Base-by-base conservation (phyloP, 2,329 filamentous ascomycete species). In the Neopestalotiopsis rosae region DNA sequence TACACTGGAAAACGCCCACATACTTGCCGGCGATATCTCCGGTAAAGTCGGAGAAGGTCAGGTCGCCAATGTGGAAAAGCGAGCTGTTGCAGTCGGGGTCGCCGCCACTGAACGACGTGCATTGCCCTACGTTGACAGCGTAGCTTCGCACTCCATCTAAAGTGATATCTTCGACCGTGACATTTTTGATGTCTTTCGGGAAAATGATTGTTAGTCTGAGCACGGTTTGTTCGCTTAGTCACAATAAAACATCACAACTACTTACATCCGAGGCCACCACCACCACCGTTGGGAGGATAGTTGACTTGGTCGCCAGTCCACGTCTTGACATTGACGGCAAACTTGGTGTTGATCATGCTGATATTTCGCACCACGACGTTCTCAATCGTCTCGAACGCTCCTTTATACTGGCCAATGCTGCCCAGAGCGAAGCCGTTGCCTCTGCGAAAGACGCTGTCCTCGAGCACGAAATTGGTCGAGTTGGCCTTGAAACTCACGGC, bases 261-360 rank as follows among this genome's bases (percentile, higher is more conserved):
- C 63, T 66, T 40, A 40, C 63, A 81, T 10, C 87, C 87, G 0
- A 84, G 73, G 3, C 88, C 88, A 17, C 86, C 88, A 12, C 87
- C 87, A 1, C 87, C 88, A 17, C 88, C 87, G 71, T 90, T 90
- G 1, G 87, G 87, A 1, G 86, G 86, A 65, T 83, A 85, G 20
- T 86, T 84, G 34, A 81, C 80, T 45, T 81, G 81, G 10, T 84
- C 76, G 20, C 85, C 86, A 0, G 86, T 87, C 88, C 88, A 90
- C 0, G 87, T 89, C 79, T 90, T 90, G 69, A 89, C 75, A 71
- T 88, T 87, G n/a, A 80, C 81, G 1, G 81, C 84, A 70, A 87
- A 83, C 1, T 81, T 73, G 4, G 84, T 87, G 68, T 85, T 80
- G 62, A 80, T 71, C 65, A 83, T 82, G 2, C 78, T 79, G 40